Evolutionary conservation across 1,284 basidiomycete genomes (phyloP), one percentile per base, ranked within the genome.

Genomic region (Moniliella sp.): DNA sequence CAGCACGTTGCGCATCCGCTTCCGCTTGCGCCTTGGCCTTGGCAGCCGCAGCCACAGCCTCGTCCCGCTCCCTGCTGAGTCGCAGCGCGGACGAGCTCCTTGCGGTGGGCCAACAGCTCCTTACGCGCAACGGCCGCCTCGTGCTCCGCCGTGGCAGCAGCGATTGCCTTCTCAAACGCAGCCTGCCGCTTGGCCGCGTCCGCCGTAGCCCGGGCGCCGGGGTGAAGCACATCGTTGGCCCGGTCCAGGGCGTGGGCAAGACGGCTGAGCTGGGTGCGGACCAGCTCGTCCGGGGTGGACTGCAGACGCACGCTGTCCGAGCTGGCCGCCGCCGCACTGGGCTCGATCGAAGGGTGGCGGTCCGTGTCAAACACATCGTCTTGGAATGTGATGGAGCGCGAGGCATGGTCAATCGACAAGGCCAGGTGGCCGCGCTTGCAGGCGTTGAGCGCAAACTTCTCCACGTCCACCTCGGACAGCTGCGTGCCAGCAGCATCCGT

Each of bases 361-460:
- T 56, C 45, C 25, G 56, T 46, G 15, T 43, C 42, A 39, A 57
- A 59, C 26, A 57, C 45, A 27, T 80, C 76, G 48, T 86, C 79
- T 33, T 75, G 68, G 61, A 97, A 97, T 9, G 74, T 70, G 62
- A 99, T 76, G 42, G 75, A 76, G 25, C 82, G 78, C 7, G 71
- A 71, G 27, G 77, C 74, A 61, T 97, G 91, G 64, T 97, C 84
- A 30, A 94, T 74, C 13, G 76, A 74, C 40, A 93, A 76, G 52
- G 69, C 72, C 37, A 94, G 70, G 61, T 93, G 84, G 27, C 83
- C 82, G 10, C 77, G 73, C 40, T 79, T 75, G 37, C 80, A 81
- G 39, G 81, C 83, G 34, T 76, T 76, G 74, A 93, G 83, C 45
- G 93, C 67, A 64, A 91, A 94, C 37, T 61, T 62, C 35, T 65